Conservation (phyloP, 2,329 filamentous ascomycete genomes). For the Cercospora zeina region DNA sequence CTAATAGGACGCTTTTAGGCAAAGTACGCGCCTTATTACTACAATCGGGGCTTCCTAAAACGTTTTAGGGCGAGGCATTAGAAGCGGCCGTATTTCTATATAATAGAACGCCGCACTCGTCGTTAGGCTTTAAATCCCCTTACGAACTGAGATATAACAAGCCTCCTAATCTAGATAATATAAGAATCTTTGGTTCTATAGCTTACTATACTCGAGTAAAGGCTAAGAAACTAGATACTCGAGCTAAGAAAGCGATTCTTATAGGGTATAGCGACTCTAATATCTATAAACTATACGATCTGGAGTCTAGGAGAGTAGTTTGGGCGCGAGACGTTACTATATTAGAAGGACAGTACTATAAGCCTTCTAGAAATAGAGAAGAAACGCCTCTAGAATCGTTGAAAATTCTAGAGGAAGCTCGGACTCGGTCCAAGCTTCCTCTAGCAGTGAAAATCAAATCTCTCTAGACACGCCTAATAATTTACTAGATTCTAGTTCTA, state of each 20-base stretch:
- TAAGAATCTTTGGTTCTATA: background rate
- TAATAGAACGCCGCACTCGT: too few species aligned
- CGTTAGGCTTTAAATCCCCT: too few species aligned
- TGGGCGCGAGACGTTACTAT: background rate
- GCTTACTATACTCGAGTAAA: constrained; percentile 2
- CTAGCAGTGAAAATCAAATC: too few species aligned
- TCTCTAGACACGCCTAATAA: background rate
- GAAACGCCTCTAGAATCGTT: background rate
- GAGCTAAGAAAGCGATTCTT: constrained; percentile 7
- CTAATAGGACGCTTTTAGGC: too few species aligned
- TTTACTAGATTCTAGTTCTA: background rate
- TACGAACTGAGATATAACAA: too few species aligned
- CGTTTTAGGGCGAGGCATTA: too few species aligned
- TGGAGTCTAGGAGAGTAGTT: background rate
- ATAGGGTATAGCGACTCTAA: constrained; percentile 7
- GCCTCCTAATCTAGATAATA: too few species aligned
- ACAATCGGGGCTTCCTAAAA: too few species aligned
- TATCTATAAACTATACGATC: constrained; percentile 11
- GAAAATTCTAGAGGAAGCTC: background rate
- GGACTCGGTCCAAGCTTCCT: too few species aligned
- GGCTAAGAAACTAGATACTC: constrained; percentile 7
- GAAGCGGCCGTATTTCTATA: too few species aligned
- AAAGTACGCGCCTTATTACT: too few species aligned
- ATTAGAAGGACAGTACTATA: background rate
- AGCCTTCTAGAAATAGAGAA: background rate